Conservation (phyloP, 1,284 basidiomycete species). For the Coriolopsis trogii region DNA sequence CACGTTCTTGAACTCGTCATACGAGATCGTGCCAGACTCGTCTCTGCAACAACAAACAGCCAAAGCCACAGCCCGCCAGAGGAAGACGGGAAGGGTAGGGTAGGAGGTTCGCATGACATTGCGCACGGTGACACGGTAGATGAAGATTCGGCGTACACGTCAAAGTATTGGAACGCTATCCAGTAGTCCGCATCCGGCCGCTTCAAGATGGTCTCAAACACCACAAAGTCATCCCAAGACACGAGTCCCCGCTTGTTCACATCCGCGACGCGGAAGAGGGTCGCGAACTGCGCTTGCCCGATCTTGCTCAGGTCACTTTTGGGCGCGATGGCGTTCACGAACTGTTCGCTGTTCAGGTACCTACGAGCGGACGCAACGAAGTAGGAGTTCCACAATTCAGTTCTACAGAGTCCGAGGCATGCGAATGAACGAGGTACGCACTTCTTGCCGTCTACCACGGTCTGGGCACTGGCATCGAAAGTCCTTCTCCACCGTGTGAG, state of each 20-base stretch:
- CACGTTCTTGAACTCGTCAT: slow-evolving; percentile 91
- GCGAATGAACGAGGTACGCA: slow-evolving; percentile 45
- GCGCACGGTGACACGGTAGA: background rate
- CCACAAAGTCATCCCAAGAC: slow-evolving; percentile 93
- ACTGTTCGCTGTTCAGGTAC: slow-evolving; percentile 82
- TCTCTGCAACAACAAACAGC: slow-evolving; percentile 53
- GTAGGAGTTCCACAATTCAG: background rate
- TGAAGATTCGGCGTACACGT: slow-evolving; percentile 64
- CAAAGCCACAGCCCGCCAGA: background rate
- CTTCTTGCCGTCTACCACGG: slow-evolving; percentile 76
- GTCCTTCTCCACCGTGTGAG: slow-evolving; percentile 84
- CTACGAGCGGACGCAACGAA: slow-evolving; percentile 38
- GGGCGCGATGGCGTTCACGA: slow-evolving; percentile 92
- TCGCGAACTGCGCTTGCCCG: slow-evolving; percentile 82
- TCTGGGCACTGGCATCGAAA: slow-evolving; percentile 83
- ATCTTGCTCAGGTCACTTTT: slow-evolving; percentile 83
- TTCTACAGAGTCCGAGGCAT: background rate
- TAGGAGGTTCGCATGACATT: slow-evolving; percentile 13
- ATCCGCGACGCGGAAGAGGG: slow-evolving; percentile 92
- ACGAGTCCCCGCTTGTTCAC: slow-evolving; percentile 75
- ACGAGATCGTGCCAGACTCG: slow-evolving; percentile 86
- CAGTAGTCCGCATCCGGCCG: slow-evolving; percentile 93
- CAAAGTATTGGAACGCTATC: slow-evolving; percentile 96
- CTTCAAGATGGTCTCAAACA: slow-evolving; percentile 90
- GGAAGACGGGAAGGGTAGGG: background rate